These are phyloP conservation scores for Paracamarosporium sp. DNA, from an alignment of 2,329 filamentous ascomycete species.

Conservation along the genomic window DNA sequence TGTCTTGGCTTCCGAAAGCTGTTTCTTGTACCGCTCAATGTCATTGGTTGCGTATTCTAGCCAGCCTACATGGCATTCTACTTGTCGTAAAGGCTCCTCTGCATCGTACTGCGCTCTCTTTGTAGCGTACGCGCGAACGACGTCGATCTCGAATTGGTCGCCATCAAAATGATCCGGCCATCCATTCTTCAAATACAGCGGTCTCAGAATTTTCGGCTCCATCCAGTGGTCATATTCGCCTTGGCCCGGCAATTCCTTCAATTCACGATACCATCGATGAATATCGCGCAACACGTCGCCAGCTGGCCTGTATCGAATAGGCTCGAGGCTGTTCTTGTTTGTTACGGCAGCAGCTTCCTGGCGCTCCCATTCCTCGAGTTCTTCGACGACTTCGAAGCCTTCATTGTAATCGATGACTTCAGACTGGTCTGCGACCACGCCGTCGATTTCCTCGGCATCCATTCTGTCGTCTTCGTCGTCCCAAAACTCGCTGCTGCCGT, in stretches of 20 bases:
- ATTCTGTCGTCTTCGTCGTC: background rate
- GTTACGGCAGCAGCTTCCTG: conserved; percentile 3
- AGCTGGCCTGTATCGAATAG: conserved; percentile 17
- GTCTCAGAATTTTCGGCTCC: background rate
- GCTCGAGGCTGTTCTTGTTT: conserved; percentile 19
- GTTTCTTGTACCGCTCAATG: background rate
- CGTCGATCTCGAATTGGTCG: conserved; percentile 17
- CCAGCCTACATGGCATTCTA: conserved; percentile 4
- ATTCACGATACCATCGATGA: conserved; percentile 11
- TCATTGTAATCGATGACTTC: conserved; percentile 1
- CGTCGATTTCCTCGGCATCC: background rate
- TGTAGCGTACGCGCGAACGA: conserved; percentile 16
- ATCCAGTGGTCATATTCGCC: conserved; percentile 2
- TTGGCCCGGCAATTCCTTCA: conserved; percentile 19
- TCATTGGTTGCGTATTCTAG: background rate
- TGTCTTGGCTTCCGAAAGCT: background rate
- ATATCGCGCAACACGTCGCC: conserved; percentile 23
- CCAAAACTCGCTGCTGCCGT: conserved; percentile 4
- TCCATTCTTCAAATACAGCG: conserved; percentile 13
- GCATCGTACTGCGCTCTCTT: conserved; percentile 4
- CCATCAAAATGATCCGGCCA: conserved; percentile 25
- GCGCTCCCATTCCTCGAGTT: conserved; percentile 8
- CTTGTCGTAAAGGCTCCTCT: conserved; percentile 4
- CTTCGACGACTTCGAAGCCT: conserved; percentile 16
- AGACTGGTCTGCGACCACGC: background rate